phyloP scores from a whole-genome alignment of 208 protist species.

The Acanthamoeba triangularis region DNA sequence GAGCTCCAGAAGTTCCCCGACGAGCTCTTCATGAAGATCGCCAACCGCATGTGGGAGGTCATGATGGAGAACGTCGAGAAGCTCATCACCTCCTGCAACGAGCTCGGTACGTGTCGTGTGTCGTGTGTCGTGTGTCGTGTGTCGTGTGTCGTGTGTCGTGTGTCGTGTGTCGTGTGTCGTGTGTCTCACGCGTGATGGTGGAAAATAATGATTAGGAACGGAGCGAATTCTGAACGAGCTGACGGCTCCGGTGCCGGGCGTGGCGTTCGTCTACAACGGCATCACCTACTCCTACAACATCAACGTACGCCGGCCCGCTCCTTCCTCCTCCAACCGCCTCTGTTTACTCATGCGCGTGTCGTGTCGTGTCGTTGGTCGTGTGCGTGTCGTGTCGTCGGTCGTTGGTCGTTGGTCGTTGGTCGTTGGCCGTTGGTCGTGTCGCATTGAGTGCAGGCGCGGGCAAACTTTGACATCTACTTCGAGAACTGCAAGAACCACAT shows the following conservation, averaged over 20 bases:
- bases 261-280: not conserved
- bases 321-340: not conserved
- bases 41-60: not conserved
- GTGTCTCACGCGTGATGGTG: not conserved
- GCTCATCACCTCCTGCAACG: not conserved
- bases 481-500: conserved; percentile 22
- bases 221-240: not conserved
- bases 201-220: not conserved
- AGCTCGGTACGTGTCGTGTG: not conserved
- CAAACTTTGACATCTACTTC: not conserved
- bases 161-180: too few species aligned
- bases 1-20: conserved; percentile 5
- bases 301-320: not conserved
- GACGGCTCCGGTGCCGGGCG: not conserved
- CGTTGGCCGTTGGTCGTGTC: too few species aligned
- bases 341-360: not conserved
- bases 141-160: too few species aligned
- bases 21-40: conserved; percentile 7
- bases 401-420: not conserved
- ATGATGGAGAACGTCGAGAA: not conserved
- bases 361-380: too few species aligned
- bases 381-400: too few species aligned
- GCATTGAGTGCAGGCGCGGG: not conserved
- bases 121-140: too few species aligned
- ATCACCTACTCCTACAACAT: conserved; percentile 4